phyloP scores from a whole-genome alignment of 208 protist species.

The Wallacemonas sp. region DNA sequence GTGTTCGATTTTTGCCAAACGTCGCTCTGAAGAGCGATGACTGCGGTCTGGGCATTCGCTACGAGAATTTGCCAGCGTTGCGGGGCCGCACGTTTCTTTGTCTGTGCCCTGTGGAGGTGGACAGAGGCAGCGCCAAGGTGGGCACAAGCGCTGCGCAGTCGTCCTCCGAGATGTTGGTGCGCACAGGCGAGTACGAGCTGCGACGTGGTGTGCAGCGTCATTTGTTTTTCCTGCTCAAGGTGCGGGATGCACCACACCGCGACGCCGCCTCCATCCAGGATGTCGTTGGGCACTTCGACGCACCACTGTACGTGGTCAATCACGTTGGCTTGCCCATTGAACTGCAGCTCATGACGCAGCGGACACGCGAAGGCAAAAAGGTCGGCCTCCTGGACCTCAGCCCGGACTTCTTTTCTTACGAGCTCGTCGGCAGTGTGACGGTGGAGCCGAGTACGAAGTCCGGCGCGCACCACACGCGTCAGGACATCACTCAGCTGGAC shows the following conservation, averaged over 20 bases:
- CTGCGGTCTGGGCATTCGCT: constrained; percentile 51
- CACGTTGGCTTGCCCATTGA: constrained; percentile 49
- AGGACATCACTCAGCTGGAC: constrained; percentile 60
- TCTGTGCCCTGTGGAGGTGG: constrained; percentile 23
- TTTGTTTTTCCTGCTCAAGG: constrained; percentile 50
- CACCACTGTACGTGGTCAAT: constrained; percentile 45
- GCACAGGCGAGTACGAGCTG: constrained; percentile 31
- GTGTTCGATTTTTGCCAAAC: constrained; percentile 31
- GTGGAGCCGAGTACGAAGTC: constrained; percentile 20
- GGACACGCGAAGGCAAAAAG: constrained; percentile 19
- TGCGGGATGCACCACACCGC: constrained; percentile 15
- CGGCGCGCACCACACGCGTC: constrained; percentile 5
- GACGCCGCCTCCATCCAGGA: constrained; percentile 1
- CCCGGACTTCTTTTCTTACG: constrained; percentile 33
- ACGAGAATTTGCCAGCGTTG: constrained; percentile 55
- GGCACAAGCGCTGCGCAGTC: neutral
- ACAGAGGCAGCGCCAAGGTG: neutral
- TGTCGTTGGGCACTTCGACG: constrained; percentile 7
- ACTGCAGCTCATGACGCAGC: constrained; percentile 45
- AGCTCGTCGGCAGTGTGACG: constrained; percentile 30
- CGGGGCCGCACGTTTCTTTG: constrained; percentile 49
- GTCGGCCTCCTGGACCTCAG: constrained; percentile 32
- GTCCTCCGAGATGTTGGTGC: constrained; percentile 27
- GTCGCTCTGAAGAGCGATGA: constrained; percentile 15
- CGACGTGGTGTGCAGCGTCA: constrained; percentile 16